These are phyloP conservation scores for Chalaropsis ovoidea DNA, from an alignment of 2,329 filamentous ascomycete genomes.

Conservation along the genomic window DNA sequence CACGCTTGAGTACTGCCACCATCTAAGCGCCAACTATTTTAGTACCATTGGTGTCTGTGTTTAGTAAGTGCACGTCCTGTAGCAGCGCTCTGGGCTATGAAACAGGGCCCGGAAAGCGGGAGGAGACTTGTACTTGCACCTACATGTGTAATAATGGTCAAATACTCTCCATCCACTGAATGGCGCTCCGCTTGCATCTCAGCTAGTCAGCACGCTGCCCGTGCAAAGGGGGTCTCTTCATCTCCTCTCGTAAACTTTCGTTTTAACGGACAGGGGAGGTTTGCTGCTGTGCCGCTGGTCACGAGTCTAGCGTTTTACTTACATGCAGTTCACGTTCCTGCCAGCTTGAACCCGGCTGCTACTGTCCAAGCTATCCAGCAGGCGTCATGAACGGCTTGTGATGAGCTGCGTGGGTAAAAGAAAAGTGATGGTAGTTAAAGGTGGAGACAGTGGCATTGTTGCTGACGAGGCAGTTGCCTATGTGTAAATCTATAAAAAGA, in stretches of 20 bases:
- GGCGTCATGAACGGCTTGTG: neutral
- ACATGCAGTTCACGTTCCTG: neutral
- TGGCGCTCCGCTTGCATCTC: neutral
- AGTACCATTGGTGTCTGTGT: neutral
- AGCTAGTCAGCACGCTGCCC: neutral
- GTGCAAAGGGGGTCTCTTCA: neutral
- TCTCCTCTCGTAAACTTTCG: neutral
- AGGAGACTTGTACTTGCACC: neutral
- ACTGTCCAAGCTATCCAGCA: neutral
- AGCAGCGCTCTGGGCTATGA: neutral
- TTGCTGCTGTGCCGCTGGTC: constrained; percentile 7
- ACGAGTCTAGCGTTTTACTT: constrained; percentile 8
- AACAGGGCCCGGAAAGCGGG: neutral
- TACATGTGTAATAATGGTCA: neutral
- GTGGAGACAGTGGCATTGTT: constrained; percentile 10
- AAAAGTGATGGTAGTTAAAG: neutral
- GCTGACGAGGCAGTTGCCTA: neutral
- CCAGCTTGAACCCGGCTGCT: neutral
- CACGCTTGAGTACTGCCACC: neutral
- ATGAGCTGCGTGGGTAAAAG: neutral
- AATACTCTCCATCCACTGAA: neutral
- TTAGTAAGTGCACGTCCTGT: neutral
- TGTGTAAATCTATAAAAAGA: constrained; percentile 4
- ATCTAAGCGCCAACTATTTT: constrained; percentile 5
- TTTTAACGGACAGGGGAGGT: neutral